Evolutionary conservation across 257 asterid genomes (phyloP).

Genomic region (Solanum gracilifrons): DNA sequence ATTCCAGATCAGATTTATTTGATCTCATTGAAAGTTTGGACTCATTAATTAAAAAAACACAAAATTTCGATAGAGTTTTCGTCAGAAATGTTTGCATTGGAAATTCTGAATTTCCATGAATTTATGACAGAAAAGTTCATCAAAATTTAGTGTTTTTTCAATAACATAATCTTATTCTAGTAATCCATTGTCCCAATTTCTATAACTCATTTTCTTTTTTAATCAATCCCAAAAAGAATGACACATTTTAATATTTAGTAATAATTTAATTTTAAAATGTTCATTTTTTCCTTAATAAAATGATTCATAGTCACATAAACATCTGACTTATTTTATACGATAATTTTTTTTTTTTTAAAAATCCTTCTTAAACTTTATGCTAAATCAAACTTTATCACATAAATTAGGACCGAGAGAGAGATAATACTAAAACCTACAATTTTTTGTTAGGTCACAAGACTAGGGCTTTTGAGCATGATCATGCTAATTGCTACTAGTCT

Average conservation of each 20-base stretch:
- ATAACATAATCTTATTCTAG: background rate
- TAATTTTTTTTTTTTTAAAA: no score
- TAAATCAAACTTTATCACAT: no score
- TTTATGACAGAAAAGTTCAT: background rate
- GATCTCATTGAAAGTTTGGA: background rate
- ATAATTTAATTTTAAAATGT: no score
- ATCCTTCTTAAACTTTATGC: no score
- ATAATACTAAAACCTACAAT: background rate
- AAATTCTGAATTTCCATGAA: background rate
- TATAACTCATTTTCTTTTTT: background rate
- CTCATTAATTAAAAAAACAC: background rate
- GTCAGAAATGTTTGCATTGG: background rate
- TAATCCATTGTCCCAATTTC: no score
- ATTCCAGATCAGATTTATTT: no score
- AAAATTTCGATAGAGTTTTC: background rate
- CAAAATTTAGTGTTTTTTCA: background rate
- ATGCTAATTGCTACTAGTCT: background rate
- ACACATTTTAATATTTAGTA: no score
- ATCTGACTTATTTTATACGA: no score
- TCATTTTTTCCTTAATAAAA: background rate
- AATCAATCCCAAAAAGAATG: background rate
- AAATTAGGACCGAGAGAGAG: no score
- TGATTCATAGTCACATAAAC: background rate
- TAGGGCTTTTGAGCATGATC: background rate
- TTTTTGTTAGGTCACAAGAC: background rate